Percentiles rank a stretch among this genome's conserved stretches.
Conservation (phyloP, 345 rosid species). For the Lepidium didymum region DNA sequence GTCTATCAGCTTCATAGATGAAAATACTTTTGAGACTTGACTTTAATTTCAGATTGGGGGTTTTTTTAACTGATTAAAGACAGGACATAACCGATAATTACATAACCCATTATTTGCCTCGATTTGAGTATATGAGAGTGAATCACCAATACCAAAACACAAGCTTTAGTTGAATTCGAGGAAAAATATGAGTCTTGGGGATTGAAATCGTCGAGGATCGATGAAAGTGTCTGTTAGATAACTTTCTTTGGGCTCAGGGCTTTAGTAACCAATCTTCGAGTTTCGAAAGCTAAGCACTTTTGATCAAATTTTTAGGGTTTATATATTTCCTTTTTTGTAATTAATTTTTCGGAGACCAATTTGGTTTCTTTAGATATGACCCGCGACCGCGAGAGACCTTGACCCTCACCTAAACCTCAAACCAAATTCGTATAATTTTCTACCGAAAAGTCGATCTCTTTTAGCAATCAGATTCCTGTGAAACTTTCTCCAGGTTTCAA, state of each 20-base stretch:
- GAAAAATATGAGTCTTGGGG: background rate
- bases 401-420: conserved; percentile 28
- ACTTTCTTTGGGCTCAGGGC: background rate
- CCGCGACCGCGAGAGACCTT: conserved; percentile 20
- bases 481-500: conserved; percentile 15
- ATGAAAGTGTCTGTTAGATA: background rate
- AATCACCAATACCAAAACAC: background rate
- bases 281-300: background rate
- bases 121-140: background rate
- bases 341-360: background rate
- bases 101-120: background rate
- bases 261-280: background rate
- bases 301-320: background rate
- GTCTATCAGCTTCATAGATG: background rate
- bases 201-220: background rate
- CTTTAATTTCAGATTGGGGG: too few species aligned
- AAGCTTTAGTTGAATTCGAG: background rate
- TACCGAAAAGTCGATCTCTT: background rate
- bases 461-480: conserved; percentile 10
- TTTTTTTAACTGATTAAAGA: too few species aligned
- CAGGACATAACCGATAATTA: too few species aligned
- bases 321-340: background rate
- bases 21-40: too few species aligned
- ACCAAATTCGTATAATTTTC: background rate
- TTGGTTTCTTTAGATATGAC: background rate